Evolutionary conservation across 2,329 filamentous ascomycete species (phyloP).

Genomic region (Thielaviopsis musarum): DNA sequence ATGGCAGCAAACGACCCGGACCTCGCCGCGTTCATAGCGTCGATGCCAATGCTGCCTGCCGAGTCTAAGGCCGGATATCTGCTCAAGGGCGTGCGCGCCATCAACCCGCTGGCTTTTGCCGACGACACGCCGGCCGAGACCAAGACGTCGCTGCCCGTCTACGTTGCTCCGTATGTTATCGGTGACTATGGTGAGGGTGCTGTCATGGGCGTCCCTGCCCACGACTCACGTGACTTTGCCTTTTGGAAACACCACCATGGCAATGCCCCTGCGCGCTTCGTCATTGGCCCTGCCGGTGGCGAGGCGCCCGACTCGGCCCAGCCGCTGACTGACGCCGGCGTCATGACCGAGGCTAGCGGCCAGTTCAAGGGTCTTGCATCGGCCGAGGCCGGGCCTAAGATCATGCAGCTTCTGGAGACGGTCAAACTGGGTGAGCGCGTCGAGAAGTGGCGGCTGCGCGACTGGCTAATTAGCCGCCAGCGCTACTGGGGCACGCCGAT

Average conservation of each 20-base stretch:
- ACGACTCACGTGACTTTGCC: constrained; percentile 59
- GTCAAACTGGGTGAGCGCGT: constrained; percentile 42
- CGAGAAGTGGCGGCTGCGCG: constrained; percentile 64
- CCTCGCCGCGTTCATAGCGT: constrained; percentile 52
- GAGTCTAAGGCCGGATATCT: constrained; percentile 52
- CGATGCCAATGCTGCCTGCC: constrained; percentile 35
- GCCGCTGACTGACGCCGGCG: constrained; percentile 48
- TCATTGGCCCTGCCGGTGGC: constrained; percentile 27
- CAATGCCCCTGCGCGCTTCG: constrained; percentile 42
- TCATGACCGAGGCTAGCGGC: constrained; percentile 49
- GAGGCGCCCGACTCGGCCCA: constrained; percentile 25
- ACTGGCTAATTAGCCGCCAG: constrained; percentile 87
- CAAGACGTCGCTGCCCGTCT: constrained; percentile 50
- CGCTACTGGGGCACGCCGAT: constrained; percentile 86
- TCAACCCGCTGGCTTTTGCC: constrained; percentile 47
- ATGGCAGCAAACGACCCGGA: constrained; percentile 42
- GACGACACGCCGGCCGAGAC: constrained; percentile 31
- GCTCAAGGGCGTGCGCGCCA: constrained; percentile 41
- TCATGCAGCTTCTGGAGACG: constrained; percentile 39
- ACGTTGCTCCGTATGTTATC: constrained; percentile 70
- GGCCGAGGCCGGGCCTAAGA: constrained; percentile 39
- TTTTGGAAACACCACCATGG: constrained; percentile 63
- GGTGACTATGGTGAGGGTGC: constrained; percentile 75
- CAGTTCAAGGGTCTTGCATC: constrained; percentile 48
- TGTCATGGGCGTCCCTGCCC: constrained; percentile 82